These are phyloP conservation scores for Fulvia fulva DNA, from an alignment of 2,329 filamentous ascomycete genomes.

Conservation along the genomic window DNA sequence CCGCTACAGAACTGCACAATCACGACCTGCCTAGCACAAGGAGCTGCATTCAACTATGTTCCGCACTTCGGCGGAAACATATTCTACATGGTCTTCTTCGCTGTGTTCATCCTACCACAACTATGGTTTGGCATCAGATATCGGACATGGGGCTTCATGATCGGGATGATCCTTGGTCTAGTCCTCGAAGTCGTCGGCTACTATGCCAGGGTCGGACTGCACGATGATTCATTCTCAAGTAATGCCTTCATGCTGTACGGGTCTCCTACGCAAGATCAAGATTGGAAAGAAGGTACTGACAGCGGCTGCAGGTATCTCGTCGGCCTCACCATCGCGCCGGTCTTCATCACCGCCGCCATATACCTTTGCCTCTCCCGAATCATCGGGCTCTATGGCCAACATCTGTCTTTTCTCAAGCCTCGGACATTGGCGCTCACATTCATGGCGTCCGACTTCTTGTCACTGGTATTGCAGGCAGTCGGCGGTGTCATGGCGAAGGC, in stretches of 20 bases:
- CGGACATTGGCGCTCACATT: constrained; percentile 51
- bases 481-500: constrained; percentile 57
- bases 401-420: constrained; percentile 21
- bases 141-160: constrained; percentile 57
- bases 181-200: constrained; percentile 55
- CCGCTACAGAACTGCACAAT: too few relatives aligned
- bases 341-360: constrained; percentile 53
- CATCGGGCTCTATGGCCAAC: constrained; percentile 51
- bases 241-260: constrained; percentile 50
- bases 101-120: constrained; percentile 46
- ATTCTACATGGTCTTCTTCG: constrained; percentile 52
- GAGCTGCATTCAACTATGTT: constrained; percentile 49
- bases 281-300: neutral
- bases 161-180: constrained; percentile 45
- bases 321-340: constrained; percentile 55
- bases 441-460: constrained; percentile 53
- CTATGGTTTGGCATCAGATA: constrained; percentile 48
- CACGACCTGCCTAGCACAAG: constrained; percentile 24
- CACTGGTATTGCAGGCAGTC: constrained; percentile 53
- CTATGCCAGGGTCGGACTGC: constrained; percentile 51
- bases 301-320: constrained; percentile 50
- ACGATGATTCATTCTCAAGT: constrained; percentile 49
- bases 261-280: neutral
- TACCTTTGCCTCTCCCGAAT: constrained; percentile 57
- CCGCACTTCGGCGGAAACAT: constrained; percentile 43